A percentile compares a stretch with the other conserved stretches of the same genome.
These are phyloP conservation scores for Vaccinium macrocarpon DNA, from an alignment of 148 eudicot genomes.

Conservation along the genomic window DNA sequence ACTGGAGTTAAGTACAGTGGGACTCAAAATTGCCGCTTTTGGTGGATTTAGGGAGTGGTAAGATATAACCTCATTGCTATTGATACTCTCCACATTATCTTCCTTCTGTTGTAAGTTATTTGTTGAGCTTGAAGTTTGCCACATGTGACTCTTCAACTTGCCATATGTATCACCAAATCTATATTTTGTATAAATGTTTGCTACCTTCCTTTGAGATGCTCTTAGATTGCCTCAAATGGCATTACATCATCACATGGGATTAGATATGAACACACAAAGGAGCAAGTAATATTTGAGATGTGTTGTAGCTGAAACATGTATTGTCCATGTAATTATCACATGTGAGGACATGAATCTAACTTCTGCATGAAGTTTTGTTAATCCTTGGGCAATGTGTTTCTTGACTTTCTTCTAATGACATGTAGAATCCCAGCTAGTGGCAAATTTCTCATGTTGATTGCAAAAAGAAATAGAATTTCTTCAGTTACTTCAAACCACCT, in stretches of 20 bases:
- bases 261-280: not conserved
- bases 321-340: not conserved
- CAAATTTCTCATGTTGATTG: constrained; percentile 89
- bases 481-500: constrained; percentile 20
- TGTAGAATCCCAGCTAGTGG: constrained; percentile 70
- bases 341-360: not conserved
- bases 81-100: not conserved
- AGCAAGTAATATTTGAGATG: not conserved
- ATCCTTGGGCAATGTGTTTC: not conserved
- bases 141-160: too few relatives aligned
- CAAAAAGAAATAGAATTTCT: constrained; percentile 65
- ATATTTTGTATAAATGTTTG: too few relatives aligned
- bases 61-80: not conserved
- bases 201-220: too few relatives aligned
- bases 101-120: not conserved
- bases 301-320: not conserved
- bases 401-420: constrained; percentile 9
- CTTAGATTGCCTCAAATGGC: not conserved
- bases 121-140: not conserved
- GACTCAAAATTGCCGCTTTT: constrained; percentile 68
- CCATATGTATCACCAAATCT: too few relatives aligned
- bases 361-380: not conserved
- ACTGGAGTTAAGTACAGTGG: constrained; percentile 70
- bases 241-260: not conserved
- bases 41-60: constrained; percentile 96